These are phyloP conservation scores for Starmerella tilneyi DNA, from an alignment of 805 yeast genomes.

Conservation along the genomic window DNA sequence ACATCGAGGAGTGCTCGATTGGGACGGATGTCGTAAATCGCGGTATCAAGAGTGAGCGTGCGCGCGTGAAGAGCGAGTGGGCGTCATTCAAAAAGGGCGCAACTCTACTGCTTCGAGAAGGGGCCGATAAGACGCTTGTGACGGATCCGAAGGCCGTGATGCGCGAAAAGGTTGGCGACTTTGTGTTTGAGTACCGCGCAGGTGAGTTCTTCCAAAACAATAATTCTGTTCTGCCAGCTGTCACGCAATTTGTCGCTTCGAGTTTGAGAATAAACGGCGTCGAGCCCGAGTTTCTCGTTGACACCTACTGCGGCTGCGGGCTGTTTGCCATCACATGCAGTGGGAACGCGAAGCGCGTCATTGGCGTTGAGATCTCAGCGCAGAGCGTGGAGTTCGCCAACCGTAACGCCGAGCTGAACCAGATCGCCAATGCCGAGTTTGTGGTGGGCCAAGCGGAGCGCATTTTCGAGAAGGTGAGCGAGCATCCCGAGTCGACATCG, in stretches of 20 bases:
- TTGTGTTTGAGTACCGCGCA: constrained; percentile 76
- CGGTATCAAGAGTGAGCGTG: constrained; percentile 64
- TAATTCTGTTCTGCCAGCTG: constrained; percentile 76
- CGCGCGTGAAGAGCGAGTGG: constrained; percentile 40
- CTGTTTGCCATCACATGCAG: constrained; percentile 82
- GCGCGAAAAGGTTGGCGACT: constrained; percentile 55
- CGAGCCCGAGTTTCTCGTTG: constrained; percentile 62
- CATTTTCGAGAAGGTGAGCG: constrained; percentile 54
- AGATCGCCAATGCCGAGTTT: constrained; percentile 67
- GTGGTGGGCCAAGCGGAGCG: constrained; percentile 88
- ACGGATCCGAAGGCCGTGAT: constrained; percentile 72
- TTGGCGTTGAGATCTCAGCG: constrained; percentile 90
- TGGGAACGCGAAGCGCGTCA: constrained; percentile 64
- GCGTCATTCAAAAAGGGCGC: constrained; percentile 64
- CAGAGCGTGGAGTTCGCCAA: constrained; percentile 84
- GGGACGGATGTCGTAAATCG: constrained; percentile 71
- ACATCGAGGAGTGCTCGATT: constrained; percentile 87
- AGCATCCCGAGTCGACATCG: constrained; percentile 67
- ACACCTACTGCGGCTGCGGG: constrained; percentile 95
- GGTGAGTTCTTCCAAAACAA: constrained; percentile 96
- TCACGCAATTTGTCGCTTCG: constrained; percentile 68
- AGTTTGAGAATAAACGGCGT: constrained; percentile 41
- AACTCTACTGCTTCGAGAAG: constrained; percentile 61
- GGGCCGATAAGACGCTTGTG: constrained; percentile 48
- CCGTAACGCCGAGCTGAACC: constrained; percentile 65